Conservation (phyloP, 169 alveolate species). For the Cryptosporidium tyzzeri region DNA sequence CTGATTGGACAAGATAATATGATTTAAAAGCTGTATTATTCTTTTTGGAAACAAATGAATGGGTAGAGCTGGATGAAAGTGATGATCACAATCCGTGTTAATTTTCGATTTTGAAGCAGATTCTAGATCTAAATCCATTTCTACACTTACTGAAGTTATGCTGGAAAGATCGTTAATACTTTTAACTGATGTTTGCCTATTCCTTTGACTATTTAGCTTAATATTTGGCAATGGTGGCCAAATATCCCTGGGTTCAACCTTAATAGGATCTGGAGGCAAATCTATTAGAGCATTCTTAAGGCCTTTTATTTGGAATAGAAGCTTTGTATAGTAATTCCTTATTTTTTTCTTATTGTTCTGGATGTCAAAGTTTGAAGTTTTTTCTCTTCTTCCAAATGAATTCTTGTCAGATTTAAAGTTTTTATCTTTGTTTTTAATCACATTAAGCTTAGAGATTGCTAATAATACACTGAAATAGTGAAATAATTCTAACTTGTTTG, state of each 20-base stretch:
- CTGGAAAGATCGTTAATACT: not conserved
- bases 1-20: constrained; percentile 43
- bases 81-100: not conserved
- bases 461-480: constrained; percentile 33
- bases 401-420: not conserved
- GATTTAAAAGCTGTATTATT: constrained; percentile 18
- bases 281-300: constrained; percentile 30
- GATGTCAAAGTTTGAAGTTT: not conserved
- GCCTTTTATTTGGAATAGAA: constrained; percentile 15
- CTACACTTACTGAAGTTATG: not conserved
- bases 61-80: constrained; percentile 59
- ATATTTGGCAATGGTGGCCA: constrained; percentile 64
- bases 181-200: not conserved
- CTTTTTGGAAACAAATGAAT: constrained; percentile 50
- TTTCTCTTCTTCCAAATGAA: not conserved
- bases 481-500: constrained; percentile 45
- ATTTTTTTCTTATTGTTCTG: constrained; percentile 18
- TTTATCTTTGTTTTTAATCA: not conserved
- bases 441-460: constrained; percentile 21
- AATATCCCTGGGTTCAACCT: constrained; percentile 7
- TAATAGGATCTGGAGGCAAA: constrained; percentile 32
- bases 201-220: not conserved
- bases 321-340: constrained; percentile 21
- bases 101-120: not conserved
- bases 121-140: not conserved